Conservation (phyloP, 1,284 basidiomycete genomes). For the Trametes hirsuta region DNA sequence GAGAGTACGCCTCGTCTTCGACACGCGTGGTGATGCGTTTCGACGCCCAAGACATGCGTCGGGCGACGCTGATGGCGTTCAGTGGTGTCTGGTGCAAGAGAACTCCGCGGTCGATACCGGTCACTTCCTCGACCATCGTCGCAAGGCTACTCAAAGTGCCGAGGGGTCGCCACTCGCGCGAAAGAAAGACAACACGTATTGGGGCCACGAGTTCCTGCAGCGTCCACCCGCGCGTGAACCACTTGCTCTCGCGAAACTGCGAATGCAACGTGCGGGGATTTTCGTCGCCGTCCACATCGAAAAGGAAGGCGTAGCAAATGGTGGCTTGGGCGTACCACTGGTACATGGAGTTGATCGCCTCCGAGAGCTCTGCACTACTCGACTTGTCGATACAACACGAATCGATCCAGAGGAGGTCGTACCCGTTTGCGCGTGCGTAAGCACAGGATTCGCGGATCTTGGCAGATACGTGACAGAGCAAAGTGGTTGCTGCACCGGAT, state of each 20-base stretch:
- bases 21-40: neutral
- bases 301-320: slow-evolving; percentile 2
- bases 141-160: neutral
- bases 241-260: neutral
- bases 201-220: neutral
- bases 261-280: neutral
- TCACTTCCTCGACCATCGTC: neutral
- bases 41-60: neutral
- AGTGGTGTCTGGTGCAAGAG: neutral
- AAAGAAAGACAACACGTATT: neutral
- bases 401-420: neutral
- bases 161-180: neutral
- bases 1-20: slow-evolving; percentile 2
- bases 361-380: neutral
- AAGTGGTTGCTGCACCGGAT: neutral
- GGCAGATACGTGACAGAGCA: neutral
- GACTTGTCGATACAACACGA: slow-evolving; percentile 3
- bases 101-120: neutral
- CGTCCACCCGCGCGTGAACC: slow-evolving; percentile 1
- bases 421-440: neutral
- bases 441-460: neutral
- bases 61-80: neutral
- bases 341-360: slow-evolving; percentile 3
- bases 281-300: neutral
- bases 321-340: neutral